A percentile compares a stretch with the other conserved stretches of the same genome.
phyloP scores from a whole-genome alignment of 1,284 basidiomycete genomes.

The Lentinula novae-zelandiae region DNA sequence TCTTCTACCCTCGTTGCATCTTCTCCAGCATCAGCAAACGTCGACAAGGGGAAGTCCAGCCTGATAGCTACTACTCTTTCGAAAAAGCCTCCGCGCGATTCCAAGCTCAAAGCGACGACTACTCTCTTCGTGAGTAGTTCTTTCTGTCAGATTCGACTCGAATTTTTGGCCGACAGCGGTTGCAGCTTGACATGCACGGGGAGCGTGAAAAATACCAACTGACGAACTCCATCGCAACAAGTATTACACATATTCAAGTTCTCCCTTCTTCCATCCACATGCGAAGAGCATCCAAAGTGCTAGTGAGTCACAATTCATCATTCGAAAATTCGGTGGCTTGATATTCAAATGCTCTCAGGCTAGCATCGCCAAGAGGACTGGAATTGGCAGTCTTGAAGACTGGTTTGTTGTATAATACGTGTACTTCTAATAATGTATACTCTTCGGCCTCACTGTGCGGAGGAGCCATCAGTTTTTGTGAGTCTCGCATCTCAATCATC shows the following conservation, averaged over 20 bases:
- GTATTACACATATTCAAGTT: not conserved
- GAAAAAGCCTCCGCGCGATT: slow-evolving; percentile 9
- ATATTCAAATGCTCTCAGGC: not conserved
- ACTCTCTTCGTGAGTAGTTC: slow-evolving; percentile 15
- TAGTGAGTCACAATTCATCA: not conserved
- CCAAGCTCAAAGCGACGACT: slow-evolving; percentile 8
- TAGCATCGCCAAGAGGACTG: slow-evolving; percentile 7
- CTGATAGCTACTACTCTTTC: slow-evolving; percentile 18
- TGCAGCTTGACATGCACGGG: not conserved
- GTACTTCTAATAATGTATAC: not conserved
- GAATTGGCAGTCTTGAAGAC: slow-evolving; percentile 5
- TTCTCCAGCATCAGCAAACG: slow-evolving; percentile 8
- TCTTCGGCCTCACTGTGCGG: not conserved
- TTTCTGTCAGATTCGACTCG: not conserved
- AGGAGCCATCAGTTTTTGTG: not conserved
- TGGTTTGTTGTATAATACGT: slow-evolving; percentile 8
- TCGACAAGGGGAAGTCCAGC: slow-evolving; percentile 14
- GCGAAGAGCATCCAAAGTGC: slow-evolving; percentile 6
- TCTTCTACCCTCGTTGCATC: slow-evolving; percentile 10
- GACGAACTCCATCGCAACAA: not conserved
- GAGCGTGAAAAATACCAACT: not conserved
- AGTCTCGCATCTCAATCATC: too few relatives aligned
- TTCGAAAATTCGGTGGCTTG: not conserved
- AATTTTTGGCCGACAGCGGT: not conserved
- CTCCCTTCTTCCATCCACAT: not conserved